Conservation (phyloP, 352 stramenopile genomes). For the Aphanomyces astaci region DNA sequence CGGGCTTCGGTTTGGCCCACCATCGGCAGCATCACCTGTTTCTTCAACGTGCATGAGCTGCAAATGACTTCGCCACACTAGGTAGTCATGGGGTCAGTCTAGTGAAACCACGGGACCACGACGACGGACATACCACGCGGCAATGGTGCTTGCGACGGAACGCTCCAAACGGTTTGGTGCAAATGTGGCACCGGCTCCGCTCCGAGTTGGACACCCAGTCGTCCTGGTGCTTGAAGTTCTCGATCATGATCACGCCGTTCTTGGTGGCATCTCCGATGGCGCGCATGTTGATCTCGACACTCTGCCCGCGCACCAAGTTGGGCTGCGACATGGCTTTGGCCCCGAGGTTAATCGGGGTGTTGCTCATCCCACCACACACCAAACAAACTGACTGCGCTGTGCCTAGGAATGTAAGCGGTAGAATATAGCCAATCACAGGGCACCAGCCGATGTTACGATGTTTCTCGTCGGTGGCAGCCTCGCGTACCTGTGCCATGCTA, state of each 20-base stretch:
- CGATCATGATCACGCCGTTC: background rate
- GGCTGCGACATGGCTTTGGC: background rate
- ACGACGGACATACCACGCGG: slow-evolving; percentile 10
- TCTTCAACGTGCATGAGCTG: slow-evolving; percentile 14
- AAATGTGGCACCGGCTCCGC: slow-evolving; percentile 9
- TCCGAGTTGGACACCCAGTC: slow-evolving; percentile 12
- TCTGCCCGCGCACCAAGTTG: background rate
- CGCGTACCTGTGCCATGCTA: too few species aligned
- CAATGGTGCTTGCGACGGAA: slow-evolving; percentile 22
- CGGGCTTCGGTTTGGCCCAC: slow-evolving; percentile 13
- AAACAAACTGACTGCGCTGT: background rate
- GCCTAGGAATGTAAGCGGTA: background rate
- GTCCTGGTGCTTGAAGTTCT: slow-evolving; percentile 7
- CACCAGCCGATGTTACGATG: background rate
- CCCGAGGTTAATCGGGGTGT: background rate
- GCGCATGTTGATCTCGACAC: slow-evolving; percentile 9
- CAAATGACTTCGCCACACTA: slow-evolving; percentile 21
- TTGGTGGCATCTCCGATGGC: slow-evolving; percentile 3
- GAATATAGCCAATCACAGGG: background rate
- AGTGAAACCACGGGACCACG: background rate
- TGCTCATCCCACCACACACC: background rate
- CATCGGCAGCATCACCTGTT: slow-evolving; percentile 4
- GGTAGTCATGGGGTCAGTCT: too few species aligned
- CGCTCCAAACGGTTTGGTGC: slow-evolving; percentile 7
- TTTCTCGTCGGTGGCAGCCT: too few species aligned